These are phyloP conservation scores for Trametes sanguinea DNA, from an alignment of 768 basidiomycete species.

Conservation along the genomic window DNA sequence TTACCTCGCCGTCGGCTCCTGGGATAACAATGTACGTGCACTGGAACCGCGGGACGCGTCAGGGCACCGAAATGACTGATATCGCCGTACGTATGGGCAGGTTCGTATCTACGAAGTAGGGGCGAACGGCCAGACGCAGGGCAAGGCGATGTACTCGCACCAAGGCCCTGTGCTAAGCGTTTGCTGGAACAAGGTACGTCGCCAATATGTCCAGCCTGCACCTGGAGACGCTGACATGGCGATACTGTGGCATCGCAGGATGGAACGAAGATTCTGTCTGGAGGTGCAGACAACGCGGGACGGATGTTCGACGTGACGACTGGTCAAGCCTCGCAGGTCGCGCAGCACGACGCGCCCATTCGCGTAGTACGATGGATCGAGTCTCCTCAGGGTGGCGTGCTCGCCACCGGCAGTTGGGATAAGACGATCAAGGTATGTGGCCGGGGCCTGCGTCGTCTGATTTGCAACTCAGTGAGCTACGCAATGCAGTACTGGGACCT, in stretches of 20 bases:
- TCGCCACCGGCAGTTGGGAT: slow-evolving; percentile 97
- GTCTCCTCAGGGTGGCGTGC: slow-evolving; percentile 68
- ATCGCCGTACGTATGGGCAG: slow-evolving; percentile 38
- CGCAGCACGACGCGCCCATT: slow-evolving; percentile 88
- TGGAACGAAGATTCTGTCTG: slow-evolving; percentile 88
- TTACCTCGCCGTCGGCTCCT: slow-evolving; percentile 89
- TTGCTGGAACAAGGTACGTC: slow-evolving; percentile 88
- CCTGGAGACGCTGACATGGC: not conserved
- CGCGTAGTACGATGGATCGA: slow-evolving; percentile 83
- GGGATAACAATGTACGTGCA: slow-evolving; percentile 84
- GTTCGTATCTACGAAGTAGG: slow-evolving; percentile 93
- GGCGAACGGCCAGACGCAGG: slow-evolving; percentile 74
- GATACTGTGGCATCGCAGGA: slow-evolving; percentile 50
- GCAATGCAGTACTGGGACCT: slow-evolving; percentile 86
- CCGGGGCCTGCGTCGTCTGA: not conserved
- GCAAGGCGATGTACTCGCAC: slow-evolving; percentile 89
- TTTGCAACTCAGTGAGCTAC: not conserved
- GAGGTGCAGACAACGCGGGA: slow-evolving; percentile 94
- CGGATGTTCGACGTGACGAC: slow-evolving; percentile 90
- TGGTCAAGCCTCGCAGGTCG: slow-evolving; percentile 79
- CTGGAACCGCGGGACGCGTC: not conserved
- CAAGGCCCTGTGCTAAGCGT: slow-evolving; percentile 87
- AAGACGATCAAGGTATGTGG: slow-evolving; percentile 85
- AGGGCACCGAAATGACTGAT: not conserved
- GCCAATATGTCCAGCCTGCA: not conserved